Base-by-base conservation (phyloP, 2,329 filamentous ascomycete species). In the Diaporthe longicolla region DNA sequence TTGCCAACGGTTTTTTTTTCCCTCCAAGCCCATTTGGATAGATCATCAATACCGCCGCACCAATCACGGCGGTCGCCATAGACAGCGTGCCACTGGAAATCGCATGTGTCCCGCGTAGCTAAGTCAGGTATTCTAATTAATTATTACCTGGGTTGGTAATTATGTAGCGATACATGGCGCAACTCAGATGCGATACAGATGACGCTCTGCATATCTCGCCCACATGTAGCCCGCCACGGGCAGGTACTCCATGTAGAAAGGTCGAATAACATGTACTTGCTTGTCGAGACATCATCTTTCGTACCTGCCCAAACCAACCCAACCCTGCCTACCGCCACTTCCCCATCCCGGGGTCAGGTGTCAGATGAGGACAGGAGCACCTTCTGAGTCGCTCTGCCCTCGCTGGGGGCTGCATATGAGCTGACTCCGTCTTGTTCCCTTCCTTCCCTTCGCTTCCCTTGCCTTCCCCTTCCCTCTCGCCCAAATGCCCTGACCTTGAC, bases 341-440 rank as follows among this genome's bases (percentile, higher is more conserved):
- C 43, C 26, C 45, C 29, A 32, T 50, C 32, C 45, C 45, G 21
- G 59, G 63, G 63, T 52, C 45, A 66, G 63, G 63, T 66, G 63
- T 66, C 63, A 66, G 63, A 52, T 8, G 45, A 66, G 43, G n/a
- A 4, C 45, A 48, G 45, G 19, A n/a, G 29, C 54, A 57, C 29
- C 45, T 66, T 32, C 55, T 2, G 32, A 11, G 24, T 40, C 24
- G 43, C 54, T 59, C 35, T 59, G 13, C 26, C n/a, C 37, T 43
- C 40, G 43, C 35, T 63, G 55, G 54, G 32, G 69, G 69, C 57
- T 63, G 69, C 70, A 54, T 54, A 32, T 71, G 70, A 50, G 70
- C 70, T 63, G 70, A 71, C 70, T 63, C 57, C 37, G n/a, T 58
- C 69, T 21, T 45, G 17, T 10, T 32, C 26, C 29, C 37, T 13